phyloP scores from a whole-genome alignment of 2,329 filamentous ascomycete genomes.

The Trichoderma gracile region DNA sequence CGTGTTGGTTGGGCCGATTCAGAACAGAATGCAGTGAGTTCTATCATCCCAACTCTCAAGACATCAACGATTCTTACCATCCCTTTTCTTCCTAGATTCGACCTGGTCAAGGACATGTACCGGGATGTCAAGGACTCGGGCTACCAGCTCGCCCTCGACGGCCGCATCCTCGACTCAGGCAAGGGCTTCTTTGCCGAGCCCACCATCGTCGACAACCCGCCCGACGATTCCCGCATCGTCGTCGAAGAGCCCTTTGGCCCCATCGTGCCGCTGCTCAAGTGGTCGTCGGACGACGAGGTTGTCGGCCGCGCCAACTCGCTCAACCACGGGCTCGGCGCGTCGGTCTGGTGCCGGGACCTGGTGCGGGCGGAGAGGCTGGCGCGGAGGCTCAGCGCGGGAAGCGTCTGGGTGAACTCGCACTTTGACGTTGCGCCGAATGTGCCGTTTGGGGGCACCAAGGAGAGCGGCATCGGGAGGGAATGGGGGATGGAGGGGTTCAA shows the following conservation, averaged over 20 bases:
- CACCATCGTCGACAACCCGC: slow-evolving; percentile 35
- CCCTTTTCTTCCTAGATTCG: neutral
- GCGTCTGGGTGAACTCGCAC: slow-evolving; percentile 56
- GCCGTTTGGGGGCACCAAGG: slow-evolving; percentile 54
- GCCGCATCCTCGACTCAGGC: slow-evolving; percentile 31
- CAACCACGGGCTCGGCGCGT: slow-evolving; percentile 56
- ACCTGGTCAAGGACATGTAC: slow-evolving; percentile 23
- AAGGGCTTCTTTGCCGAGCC: slow-evolving; percentile 36
- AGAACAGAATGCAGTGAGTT: slow-evolving; percentile 60
- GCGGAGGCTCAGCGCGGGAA: slow-evolving; percentile 59
- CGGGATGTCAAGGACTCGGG: slow-evolving; percentile 44
- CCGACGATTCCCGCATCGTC: slow-evolving; percentile 47
- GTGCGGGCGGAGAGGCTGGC: slow-evolving; percentile 47
- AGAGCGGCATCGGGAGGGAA: slow-evolving; percentile 53
- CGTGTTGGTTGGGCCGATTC: slow-evolving; percentile 54
- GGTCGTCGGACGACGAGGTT: slow-evolving; percentile 39
- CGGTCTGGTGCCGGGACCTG: slow-evolving; percentile 59
- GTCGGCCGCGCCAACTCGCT: slow-evolving; percentile 44
- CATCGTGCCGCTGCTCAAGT: slow-evolving; percentile 57
- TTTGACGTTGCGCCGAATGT: slow-evolving; percentile 42
- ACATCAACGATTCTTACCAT: neutral
- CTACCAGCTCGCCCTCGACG: slow-evolving; percentile 30
- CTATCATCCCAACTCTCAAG: neutral
- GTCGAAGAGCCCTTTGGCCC: slow-evolving; percentile 66
- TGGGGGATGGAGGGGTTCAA: slow-evolving; percentile 44